These are phyloP conservation scores for Coemansia aciculifera DNA, from an alignment of 192 early-diverging fungal genomes.

Conservation along the genomic window DNA sequence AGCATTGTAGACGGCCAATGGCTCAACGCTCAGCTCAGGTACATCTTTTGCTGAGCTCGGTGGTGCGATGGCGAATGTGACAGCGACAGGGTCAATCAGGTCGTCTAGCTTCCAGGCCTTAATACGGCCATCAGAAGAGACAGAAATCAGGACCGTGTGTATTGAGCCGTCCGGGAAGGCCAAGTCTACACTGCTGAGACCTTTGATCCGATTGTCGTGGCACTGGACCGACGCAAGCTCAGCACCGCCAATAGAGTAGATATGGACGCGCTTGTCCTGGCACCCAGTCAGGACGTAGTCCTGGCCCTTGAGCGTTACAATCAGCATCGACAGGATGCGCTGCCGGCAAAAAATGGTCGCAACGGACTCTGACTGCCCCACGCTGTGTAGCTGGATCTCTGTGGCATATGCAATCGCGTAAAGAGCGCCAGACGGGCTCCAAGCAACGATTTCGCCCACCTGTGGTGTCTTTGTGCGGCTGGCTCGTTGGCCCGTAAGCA, in stretches of 20 bases:
- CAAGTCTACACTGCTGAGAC: conserved; percentile 35
- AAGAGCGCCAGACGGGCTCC: conserved; percentile 31
- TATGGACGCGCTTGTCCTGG: conserved; percentile 53
- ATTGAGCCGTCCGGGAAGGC: conserved; percentile 34
- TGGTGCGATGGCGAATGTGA: not conserved
- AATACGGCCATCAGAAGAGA: conserved; percentile 74
- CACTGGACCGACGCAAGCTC: conserved; percentile 37
- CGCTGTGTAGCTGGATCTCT: conserved; percentile 46
- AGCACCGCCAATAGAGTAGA: conserved; percentile 39
- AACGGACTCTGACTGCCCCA: conserved; percentile 38
- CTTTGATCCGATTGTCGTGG: conserved; percentile 47
- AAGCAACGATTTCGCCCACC: conserved; percentile 36
- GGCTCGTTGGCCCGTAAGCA: conserved; percentile 72
- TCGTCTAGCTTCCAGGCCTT: conserved; percentile 68
- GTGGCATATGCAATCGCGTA: conserved; percentile 47
- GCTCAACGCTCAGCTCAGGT: conserved; percentile 17
- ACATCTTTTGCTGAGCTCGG: not conserved
- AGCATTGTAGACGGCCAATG: conserved; percentile 60
- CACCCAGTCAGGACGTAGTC: conserved; percentile 41
- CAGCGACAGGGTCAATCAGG: conserved; percentile 35
- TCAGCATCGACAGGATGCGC: conserved; percentile 35
- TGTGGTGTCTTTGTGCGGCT: conserved; percentile 50
- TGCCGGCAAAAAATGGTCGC: conserved; percentile 44
- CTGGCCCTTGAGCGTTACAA: conserved; percentile 21
- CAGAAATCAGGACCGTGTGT: conserved; percentile 55